A percentile compares a stretch with the other conserved stretches of the same genome.
Conservation (phyloP, 257 asterid genomes). For the Capsicum rhomboideum region DNA sequence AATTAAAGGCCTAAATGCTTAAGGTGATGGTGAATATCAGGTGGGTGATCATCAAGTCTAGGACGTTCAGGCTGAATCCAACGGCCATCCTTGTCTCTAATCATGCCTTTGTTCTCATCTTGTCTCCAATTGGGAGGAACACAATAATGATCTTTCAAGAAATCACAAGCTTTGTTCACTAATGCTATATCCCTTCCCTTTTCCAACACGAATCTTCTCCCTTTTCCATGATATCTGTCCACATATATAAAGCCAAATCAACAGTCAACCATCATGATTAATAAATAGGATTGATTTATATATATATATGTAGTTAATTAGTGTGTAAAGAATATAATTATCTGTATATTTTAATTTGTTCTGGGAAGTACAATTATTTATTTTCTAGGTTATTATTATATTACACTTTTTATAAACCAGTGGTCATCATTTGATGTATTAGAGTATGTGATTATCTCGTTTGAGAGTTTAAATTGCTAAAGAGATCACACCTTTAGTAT, state of each 20-base stretch:
- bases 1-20: conserved; percentile 4
- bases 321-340: no score
- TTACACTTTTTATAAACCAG: no score
- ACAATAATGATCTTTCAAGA: conserved; percentile 34
- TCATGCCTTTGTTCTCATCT: conserved; percentile 48
- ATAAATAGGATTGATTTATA: no score
- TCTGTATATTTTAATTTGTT: not conserved
- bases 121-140: conserved; percentile 56
- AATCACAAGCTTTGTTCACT: conserved; percentile 44
- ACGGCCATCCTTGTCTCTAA: conserved; percentile 34
- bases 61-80: conserved; percentile 40
- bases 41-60: conserved; percentile 21
- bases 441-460: not conserved
- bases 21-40: conserved; percentile 19
- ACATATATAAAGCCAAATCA: not conserved
- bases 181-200: conserved; percentile 43
- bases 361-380: not conserved
- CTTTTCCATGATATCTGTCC: conserved; percentile 46
- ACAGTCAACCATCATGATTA: not conserved
- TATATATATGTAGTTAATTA: no score
- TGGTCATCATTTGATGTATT: no score
- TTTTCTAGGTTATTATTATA: not conserved
- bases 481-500: not conserved
- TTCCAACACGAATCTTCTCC: conserved; percentile 27
- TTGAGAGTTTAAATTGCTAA: not conserved